These are phyloP conservation scores for Rhynchospora breviuscula DNA, from an alignment of 176 grass and related monocot species.

Conservation along the genomic window DNA sequence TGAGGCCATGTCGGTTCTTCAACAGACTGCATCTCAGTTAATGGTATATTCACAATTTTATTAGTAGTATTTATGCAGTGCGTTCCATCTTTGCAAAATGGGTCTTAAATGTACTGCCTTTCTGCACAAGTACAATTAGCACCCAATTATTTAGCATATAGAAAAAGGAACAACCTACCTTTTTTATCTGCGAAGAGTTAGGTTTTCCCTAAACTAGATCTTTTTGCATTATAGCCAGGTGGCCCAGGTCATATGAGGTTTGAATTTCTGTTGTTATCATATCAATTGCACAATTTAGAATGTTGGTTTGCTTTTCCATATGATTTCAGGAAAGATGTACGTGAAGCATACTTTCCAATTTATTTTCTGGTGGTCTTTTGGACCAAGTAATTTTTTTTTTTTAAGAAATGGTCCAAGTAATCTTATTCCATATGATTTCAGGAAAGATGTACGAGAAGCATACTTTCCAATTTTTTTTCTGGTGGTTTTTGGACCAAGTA, in stretches of 20 bases:
- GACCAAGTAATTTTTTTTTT: neutral
- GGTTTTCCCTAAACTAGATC: neutral
- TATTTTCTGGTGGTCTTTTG: neutral
- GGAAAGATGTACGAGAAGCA: neutral
- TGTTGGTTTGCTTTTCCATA: conserved; percentile 34
- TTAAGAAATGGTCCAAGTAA: too few species aligned
- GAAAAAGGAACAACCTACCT: neutral
- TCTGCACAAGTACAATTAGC: neutral
- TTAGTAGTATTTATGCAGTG: neutral
- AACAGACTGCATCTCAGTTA: conserved; percentile 25
- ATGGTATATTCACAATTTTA: conserved; percentile 26
- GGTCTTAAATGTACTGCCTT: neutral
- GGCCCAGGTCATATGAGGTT: neutral
- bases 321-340: neutral
- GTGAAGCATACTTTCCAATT: neutral
- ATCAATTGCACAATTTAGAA: conserved; percentile 49
- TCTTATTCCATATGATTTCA: neutral
- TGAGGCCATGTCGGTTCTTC: conserved; percentile 32
- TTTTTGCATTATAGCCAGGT: neutral
- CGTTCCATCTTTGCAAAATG: neutral
- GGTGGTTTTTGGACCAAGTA: neutral
- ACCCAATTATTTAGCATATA: neutral
- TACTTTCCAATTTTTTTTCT: neutral
- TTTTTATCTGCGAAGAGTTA: neutral
- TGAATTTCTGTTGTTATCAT: conserved; percentile 19